Evolutionary conservation across 2,329 filamentous ascomycete genomes (phyloP).

Genomic region (Phialophora chinensis): DNA sequence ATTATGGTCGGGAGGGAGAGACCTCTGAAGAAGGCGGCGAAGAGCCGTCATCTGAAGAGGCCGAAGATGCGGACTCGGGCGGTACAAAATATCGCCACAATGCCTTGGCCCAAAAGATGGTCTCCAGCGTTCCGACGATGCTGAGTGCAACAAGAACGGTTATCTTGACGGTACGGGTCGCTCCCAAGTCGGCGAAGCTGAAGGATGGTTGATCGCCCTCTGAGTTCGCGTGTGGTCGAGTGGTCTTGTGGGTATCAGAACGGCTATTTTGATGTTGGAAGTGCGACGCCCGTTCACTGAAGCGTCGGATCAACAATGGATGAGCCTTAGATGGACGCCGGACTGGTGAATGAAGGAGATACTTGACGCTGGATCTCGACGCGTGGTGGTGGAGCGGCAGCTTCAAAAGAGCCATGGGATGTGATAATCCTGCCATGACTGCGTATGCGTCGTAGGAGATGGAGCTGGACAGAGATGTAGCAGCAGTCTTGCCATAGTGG

Average conservation of each 20-base stretch:
- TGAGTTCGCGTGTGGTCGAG: not conserved
- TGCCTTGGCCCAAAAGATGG: conserved; percentile 39
- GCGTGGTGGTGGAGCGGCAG: not conserved
- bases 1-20: not conserved
- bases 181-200: conserved; percentile 36
- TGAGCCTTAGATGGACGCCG: not conserved
- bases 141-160: conserved; percentile 34
- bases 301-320: not conserved
- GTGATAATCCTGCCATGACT: not conserved
- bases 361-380: not conserved
- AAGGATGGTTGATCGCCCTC: conserved; percentile 12
- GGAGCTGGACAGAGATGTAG: not conserved
- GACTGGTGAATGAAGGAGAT: not conserved
- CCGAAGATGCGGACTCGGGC: not conserved
- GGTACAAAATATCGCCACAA: conserved; percentile 33
- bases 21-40: not conserved
- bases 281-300: not conserved
- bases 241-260: not conserved
- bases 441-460: not conserved
- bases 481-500: not conserved
- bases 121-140: conserved; percentile 39
- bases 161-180: conserved; percentile 37
- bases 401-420: not conserved
- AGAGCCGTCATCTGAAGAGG: not conserved
- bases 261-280: not conserved